Conservation (phyloP, 768 basidiomycete species). For the Mycena amicta region DNA sequence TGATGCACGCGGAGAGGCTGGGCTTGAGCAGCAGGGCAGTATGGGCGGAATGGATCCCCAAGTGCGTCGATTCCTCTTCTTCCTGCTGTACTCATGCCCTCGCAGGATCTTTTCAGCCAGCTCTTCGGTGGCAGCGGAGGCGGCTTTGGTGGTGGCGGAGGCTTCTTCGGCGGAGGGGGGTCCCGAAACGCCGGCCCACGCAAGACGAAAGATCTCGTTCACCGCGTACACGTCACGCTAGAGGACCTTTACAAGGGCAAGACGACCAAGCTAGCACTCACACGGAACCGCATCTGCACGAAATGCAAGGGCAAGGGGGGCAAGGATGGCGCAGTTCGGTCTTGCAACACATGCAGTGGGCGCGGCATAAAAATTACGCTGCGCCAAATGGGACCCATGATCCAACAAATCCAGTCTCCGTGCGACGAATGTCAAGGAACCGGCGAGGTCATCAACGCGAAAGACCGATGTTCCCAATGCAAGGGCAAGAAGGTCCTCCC, state of each 20-base stretch:
- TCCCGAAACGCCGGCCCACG: conserved; percentile 72
- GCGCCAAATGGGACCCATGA: conserved; percentile 99
- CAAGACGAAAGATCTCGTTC: conserved; percentile 97
- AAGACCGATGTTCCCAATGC: conserved; percentile 90
- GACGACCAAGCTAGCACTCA: conserved; percentile 95
- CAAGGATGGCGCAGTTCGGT: conserved; percentile 91
- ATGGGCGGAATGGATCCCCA: conserved; percentile 98
- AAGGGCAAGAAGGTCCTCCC: conserved; percentile 93
- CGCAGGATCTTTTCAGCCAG: conserved; percentile 92
- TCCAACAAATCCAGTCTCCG: conserved; percentile 95
- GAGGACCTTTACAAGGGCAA: conserved; percentile 99
- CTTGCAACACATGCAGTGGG: conserved; percentile 78
- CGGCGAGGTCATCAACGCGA: conserved; percentile 94
- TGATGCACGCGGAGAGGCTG: conserved; percentile 92
- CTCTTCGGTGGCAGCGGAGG: conserved; percentile 90
- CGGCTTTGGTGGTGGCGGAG: conserved; percentile 69
- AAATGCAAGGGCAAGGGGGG: conserved; percentile 97
- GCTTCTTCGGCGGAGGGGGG: conserved; percentile 76
- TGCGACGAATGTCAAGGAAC: conserved; percentile 92
- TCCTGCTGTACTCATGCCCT: conserved; percentile 10
- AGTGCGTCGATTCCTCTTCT: conserved; percentile 40
- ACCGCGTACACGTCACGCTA: conserved; percentile 93
- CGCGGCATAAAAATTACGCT: conserved; percentile 90
- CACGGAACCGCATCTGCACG: conserved; percentile 89
- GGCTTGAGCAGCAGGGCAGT: conserved; percentile 78